These are phyloP conservation scores for Hydnum rufescens DNA, from an alignment of 768 basidiomycete species.

Conservation along the genomic window DNA sequence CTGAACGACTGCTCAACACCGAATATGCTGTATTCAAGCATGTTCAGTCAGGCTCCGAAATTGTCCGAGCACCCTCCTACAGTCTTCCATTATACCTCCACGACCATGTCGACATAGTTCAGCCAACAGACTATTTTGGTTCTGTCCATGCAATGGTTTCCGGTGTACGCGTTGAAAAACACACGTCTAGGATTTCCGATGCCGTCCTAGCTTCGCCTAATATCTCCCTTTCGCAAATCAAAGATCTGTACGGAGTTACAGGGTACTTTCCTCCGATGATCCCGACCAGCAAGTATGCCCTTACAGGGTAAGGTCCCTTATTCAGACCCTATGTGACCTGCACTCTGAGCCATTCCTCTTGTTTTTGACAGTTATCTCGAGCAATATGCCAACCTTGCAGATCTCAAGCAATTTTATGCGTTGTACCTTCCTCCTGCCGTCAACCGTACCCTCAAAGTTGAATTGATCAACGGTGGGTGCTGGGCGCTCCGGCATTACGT, in stretches of 20 bases:
- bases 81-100: slow-evolving; percentile 2
- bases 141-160: background rate
- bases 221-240: slow-evolving; percentile 4
- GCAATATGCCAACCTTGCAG: slow-evolving; percentile 6
- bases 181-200: background rate
- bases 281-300: background rate
- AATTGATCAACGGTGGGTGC: slow-evolving; percentile 6
- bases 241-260: slow-evolving; percentile 4
- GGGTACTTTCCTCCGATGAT: background rate
- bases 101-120: slow-evolving; percentile 8
- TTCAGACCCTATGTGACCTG: background rate
- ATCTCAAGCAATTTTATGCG: slow-evolving; percentile 5
- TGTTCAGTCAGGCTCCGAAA: background rate
- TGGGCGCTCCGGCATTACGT: background rate
- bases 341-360: background rate
- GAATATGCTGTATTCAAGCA: slow-evolving; percentile 3
- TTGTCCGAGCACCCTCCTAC: slow-evolving; percentile 7
- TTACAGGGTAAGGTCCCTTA: slow-evolving; percentile 1
- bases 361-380: slow-evolving; percentile 1
- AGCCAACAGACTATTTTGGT: slow-evolving; percentile 9
- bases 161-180: background rate
- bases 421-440: slow-evolving; percentile 3
- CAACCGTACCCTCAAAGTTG: slow-evolving; percentile 2
- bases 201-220: background rate
- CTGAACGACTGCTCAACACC: slow-evolving; percentile 3